A percentile compares a stretch with the other conserved stretches of the same genome.
These are phyloP conservation scores for Leishmania tarentolae DNA, from an alignment of 208 protist genomes.

Conservation along the genomic window DNA sequence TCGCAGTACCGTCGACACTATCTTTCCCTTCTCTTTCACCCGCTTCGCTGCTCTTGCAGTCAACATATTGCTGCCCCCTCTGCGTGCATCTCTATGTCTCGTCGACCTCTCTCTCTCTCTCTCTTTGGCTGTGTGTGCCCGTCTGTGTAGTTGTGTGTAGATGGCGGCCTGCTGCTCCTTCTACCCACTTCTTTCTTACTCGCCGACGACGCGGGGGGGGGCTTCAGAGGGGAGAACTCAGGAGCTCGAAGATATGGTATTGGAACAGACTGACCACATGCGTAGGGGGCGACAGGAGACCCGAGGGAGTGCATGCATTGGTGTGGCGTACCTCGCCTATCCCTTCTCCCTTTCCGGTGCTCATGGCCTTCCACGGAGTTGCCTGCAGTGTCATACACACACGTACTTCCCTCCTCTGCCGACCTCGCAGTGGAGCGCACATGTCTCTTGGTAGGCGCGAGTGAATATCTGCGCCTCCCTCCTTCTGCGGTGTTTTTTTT, in stretches of 20 bases:
- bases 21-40: not conserved
- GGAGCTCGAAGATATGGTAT: not conserved
- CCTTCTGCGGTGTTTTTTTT: too few relatives aligned
- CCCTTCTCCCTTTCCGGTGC: not conserved
- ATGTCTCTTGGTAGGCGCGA: too few relatives aligned
- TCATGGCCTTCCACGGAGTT: not conserved
- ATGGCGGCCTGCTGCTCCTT: not conserved
- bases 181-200: not conserved
- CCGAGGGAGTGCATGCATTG: not conserved
- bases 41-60: not conserved
- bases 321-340: not conserved
- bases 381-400: not conserved
- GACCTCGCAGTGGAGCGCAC: not conserved
- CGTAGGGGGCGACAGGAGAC: not conserved
- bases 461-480: too few relatives aligned
- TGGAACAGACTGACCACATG: not conserved
- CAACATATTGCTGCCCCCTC: not conserved
- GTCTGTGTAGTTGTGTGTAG: not conserved
- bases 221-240: not conserved
- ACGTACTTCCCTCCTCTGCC: not conserved
- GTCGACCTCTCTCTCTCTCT: not conserved
- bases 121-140: not conserved
- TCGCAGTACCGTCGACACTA: not conserved
- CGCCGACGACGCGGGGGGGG: not conserved
- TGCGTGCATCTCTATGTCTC: not conserved